Base-by-base conservation (phyloP, 1,284 basidiomycete genomes). In the Ceratobasidium sp. region DNA sequence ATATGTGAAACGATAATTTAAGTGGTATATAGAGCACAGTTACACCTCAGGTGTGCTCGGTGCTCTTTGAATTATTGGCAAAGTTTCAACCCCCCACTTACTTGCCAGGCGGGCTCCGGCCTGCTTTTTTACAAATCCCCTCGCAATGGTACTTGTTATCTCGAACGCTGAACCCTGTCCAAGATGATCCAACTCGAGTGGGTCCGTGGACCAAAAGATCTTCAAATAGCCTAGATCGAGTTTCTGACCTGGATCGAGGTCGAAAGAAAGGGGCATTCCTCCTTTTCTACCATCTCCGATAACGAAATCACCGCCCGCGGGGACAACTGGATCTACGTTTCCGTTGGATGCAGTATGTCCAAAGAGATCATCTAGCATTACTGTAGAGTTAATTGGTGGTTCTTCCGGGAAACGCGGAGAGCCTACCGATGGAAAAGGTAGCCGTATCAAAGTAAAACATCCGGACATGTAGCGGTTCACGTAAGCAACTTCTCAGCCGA, bases 361-460 rank as follows among this genome's bases (percentile, higher is more conserved):
- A 34, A 32, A 67, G 35, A 67, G 42, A 17, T 42, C 8, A 15
- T 22, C 64, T 67, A 43, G 2, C 31, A 40, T 25, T 29, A 15
- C 3, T 4, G 45, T 32, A 54, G 62, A 8, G 22, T 42, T 29
- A 45, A 12, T 4, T 34, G 29, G 27, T 12, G 22, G n/a, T 12
- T 20, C 10, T 47, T 6, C 10, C 10, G 7, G 45, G 45, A 12
- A 47, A 47, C 10, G 7, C 7, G 45, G n/a, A n/a, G n/a, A n/a
- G 38, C 64, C 6, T 76, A 72, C 78, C 78, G 71, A 84, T 82
- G 69, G 77, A 78, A 68, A 83, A 79, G 20, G 81, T 80, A 50
- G 78, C 79, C 6, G 78, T 76, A 70, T 83, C 81, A 79, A 84
- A 82, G 75, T 80, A 82, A 3, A 82, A 82, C 45, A 83, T 78